Percentiles rank a stretch among this genome's conserved stretches.
Evolutionary conservation across 495 filamentous ascomycete genomes (phyloP).

Genomic region (Letharia lupina): DNA sequence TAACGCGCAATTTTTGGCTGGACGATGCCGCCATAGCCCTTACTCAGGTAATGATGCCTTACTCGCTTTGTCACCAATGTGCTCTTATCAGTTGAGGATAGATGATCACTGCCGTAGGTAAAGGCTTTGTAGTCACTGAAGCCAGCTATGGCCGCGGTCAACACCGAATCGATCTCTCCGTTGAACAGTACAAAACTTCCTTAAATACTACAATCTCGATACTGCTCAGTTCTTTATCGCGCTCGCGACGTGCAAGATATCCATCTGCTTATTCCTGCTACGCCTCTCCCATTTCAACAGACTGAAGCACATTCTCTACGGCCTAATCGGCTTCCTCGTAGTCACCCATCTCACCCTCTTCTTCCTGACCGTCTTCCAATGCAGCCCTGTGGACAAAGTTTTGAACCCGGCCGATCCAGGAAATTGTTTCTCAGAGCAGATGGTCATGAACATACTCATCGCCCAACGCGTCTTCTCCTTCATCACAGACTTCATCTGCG

Average conservation of each 20-base stretch:
- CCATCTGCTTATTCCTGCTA: slow-evolving; percentile 32
- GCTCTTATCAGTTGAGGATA: not conserved
- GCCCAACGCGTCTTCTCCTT: slow-evolving; percentile 20
- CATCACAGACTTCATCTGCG: slow-evolving; percentile 40
- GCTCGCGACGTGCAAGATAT: slow-evolving; percentile 32
- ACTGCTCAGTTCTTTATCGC: slow-evolving; percentile 23
- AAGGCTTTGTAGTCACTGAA: slow-evolving; percentile 16
- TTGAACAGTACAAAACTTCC: slow-evolving; percentile 14
- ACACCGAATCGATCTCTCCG: slow-evolving; percentile 5
- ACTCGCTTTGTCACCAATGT: not conserved
- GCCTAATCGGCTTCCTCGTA: slow-evolving; percentile 12
- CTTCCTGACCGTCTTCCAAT: slow-evolving; percentile 16
- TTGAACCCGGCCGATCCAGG: slow-evolving; percentile 15
- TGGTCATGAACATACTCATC: slow-evolving; percentile 13
- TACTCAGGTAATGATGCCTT: not conserved
- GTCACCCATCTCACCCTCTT: slow-evolving; percentile 15
- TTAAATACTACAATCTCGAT: slow-evolving; percentile 20
- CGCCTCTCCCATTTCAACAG: slow-evolving; percentile 18
- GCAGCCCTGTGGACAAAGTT: slow-evolving; percentile 17
- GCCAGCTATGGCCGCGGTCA: slow-evolving; percentile 17
- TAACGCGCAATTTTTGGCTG: slow-evolving; percentile 15
- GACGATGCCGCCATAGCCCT: slow-evolving; percentile 16
- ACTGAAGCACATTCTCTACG: slow-evolving; percentile 4
- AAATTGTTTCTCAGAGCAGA: slow-evolving; percentile 5
- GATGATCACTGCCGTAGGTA: slow-evolving; percentile 11